phyloP scores from a whole-genome alignment of 23 red algal genomes.

The Gracilariopsis chorda region DNA sequence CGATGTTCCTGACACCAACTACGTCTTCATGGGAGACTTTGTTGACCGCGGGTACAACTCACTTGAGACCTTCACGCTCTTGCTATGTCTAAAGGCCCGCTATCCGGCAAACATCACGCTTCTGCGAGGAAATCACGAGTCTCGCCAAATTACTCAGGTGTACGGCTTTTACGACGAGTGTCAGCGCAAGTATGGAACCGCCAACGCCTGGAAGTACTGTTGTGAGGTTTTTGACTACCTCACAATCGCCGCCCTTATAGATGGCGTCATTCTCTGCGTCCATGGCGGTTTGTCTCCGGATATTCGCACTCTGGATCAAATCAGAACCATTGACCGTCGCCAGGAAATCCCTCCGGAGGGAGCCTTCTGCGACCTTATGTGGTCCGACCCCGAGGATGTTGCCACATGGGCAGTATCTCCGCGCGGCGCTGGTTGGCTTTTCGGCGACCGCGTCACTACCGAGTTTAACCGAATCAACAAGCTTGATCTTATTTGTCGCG shows the following conservation, averaged over 20 bases:
- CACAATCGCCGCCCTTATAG: conserved; percentile 95
- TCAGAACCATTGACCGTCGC: conserved; percentile 93
- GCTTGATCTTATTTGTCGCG: conserved; percentile 96
- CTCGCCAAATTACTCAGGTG: conserved; percentile 98
- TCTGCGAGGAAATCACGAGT: conserved; percentile 98
- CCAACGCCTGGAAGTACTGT: conserved; percentile 99
- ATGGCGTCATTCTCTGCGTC: conserved; percentile 91
- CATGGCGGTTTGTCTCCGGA: conserved; percentile 98
- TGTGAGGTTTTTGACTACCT: conserved; percentile 99
- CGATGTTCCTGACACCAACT: conserved; percentile 91
- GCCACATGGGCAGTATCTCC: conserved; percentile 98
- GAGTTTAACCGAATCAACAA: conserved; percentile 99
- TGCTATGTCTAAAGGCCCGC: conserved; percentile 97
- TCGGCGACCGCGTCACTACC: conserved; percentile 87
- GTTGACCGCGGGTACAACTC: conserved; percentile 98
- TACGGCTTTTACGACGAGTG: conserved; percentile 99
- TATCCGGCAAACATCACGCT: conserved; percentile 95
- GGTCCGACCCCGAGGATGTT: conserved; percentile 98
- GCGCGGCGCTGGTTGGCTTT: conserved; percentile 98
- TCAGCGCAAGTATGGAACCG: conserved; percentile 97
- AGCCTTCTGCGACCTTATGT: conserved; percentile 98
- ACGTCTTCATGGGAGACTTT: conserved; percentile 99
- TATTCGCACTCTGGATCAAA: conserved; percentile 98
- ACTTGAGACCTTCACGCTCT: conserved; percentile 94
- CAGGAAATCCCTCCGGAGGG: conserved; percentile 99